Evolutionary conservation across 768 basidiomycete genomes (phyloP).

Genomic region (Phanerochaete carnosa): DNA sequence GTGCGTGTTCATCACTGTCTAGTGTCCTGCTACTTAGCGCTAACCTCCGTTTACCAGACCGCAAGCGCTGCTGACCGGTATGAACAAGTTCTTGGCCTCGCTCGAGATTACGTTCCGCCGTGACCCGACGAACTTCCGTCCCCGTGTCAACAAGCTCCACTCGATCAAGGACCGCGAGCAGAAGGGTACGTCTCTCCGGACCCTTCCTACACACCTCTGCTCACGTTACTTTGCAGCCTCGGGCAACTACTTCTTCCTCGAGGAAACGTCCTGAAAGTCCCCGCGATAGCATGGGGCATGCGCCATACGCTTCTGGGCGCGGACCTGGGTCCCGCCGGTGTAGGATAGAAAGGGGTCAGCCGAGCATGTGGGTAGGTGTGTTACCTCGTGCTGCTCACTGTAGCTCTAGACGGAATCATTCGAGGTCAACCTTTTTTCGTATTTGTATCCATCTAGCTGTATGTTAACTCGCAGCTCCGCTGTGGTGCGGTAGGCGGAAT

Average conservation of each 20-base stretch:
- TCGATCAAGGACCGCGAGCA: conserved; percentile 89
- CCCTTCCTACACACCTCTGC: neutral
- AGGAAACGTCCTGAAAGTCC: conserved; percentile 48
- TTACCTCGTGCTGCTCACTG: neutral
- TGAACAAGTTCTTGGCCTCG: conserved; percentile 96
- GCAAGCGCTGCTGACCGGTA: conserved; percentile 90
- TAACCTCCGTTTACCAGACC: conserved; percentile 52
- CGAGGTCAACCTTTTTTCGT: neutral
- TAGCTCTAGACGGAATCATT: neutral
- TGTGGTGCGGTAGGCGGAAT: neutral
- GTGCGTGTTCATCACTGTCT: conserved; percentile 44
- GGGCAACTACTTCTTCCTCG: conserved; percentile 92
- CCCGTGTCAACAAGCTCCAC: conserved; percentile 81
- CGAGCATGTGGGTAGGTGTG: neutral
- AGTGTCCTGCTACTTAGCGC: neutral
- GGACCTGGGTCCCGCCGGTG: conserved; percentile 17
- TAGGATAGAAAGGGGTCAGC: conserved; percentile 10
- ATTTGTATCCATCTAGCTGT: neutral
- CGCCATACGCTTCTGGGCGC: conserved; percentile 4
- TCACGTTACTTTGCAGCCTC: conserved; percentile 40
- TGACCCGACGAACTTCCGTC: conserved; percentile 92
- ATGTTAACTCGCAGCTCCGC: neutral
- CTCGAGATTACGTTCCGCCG: conserved; percentile 98
- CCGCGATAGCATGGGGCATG: neutral
- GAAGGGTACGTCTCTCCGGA: conserved; percentile 50